Conservation (phyloP, 805 yeast species). For the Vanderwaltozyma tropicalis region DNA sequence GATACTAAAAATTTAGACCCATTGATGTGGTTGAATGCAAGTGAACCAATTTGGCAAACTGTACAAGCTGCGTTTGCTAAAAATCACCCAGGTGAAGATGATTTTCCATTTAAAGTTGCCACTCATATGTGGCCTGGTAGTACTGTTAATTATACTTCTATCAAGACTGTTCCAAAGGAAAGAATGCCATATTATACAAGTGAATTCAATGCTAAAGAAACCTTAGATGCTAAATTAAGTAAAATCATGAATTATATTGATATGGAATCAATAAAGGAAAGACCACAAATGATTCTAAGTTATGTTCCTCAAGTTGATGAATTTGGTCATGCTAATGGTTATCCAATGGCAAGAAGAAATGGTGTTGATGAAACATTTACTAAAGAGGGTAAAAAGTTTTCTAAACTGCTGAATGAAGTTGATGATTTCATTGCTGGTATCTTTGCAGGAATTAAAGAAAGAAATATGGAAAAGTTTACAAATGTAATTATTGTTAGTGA, state of each 20-base stretch:
- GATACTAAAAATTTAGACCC: conserved; percentile 39
- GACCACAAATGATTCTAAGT: conserved; percentile 71
- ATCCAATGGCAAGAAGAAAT: conserved; percentile 40
- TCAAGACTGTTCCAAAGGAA: conserved; percentile 29
- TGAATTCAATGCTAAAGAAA: conserved; percentile 53
- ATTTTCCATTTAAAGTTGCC: conserved; percentile 11
- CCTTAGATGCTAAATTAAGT: conserved; percentile 40
- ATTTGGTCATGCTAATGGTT: conserved; percentile 66
- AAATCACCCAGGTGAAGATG: neutral
- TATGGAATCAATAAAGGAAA: conserved; percentile 28
- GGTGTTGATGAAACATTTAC: conserved; percentile 1
- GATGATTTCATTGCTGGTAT: conserved; percentile 52
- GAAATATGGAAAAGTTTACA: conserved; percentile 55
- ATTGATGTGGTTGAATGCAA: conserved; percentile 65
- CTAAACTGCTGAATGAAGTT: conserved; percentile 37
- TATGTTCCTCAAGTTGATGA: conserved; percentile 78
- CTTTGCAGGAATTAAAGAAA: conserved; percentile 34
- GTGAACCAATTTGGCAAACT: conserved; percentile 82
- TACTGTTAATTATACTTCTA: conserved; percentile 42
- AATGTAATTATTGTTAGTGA: conserved; percentile 77
- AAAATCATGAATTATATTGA: conserved; percentile 63
- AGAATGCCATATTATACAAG: conserved; percentile 45
- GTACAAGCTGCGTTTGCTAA: conserved; percentile 49
- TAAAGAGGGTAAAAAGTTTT: conserved; percentile 19
- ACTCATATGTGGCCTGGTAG: conserved; percentile 98